Conservation (phyloP, 2,329 filamentous ascomycete species). For the Orbilia ellipsospora region DNA sequence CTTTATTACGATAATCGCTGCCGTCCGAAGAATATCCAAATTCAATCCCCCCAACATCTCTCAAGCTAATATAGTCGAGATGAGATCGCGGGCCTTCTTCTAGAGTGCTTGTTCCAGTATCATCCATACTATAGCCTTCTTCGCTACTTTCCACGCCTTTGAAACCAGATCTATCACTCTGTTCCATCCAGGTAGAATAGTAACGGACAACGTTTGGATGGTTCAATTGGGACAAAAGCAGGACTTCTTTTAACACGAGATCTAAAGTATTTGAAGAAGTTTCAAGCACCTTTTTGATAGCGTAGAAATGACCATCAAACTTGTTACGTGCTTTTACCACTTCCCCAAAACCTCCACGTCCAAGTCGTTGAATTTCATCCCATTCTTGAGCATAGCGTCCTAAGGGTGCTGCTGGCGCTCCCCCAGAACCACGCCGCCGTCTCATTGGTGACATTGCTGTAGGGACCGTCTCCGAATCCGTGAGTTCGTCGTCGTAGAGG, state of each 20-base stretch:
- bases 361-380: conserved; percentile 85
- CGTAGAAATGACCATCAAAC: conserved; percentile 91
- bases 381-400: conserved; percentile 86
- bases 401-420: conserved; percentile 61
- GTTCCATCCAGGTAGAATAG: conserved; percentile 94
- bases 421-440: conserved; percentile 36
- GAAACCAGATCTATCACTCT: conserved; percentile 62
- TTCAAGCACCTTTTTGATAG: conserved; percentile 94
- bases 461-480: conserved; percentile 55
- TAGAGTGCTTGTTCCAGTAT: conserved; percentile 35
- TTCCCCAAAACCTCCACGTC: conserved; percentile 94
- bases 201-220: conserved; percentile 90
- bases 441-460: conserved; percentile 61
- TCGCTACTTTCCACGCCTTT: conserved; percentile 46
- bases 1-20: conserved; percentile 62
- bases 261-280: conserved; percentile 81
- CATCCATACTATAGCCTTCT: conserved; percentile 50
- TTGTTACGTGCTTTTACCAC: conserved; percentile 96
- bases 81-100: conserved; percentile 62
- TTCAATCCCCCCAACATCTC: conserved; percentile 44
- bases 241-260: conserved; percentile 85
- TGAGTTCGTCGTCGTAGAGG: conserved; percentile 63
- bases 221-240: conserved; percentile 88
- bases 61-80: conserved; percentile 55
- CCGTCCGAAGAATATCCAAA: conserved; percentile 74